Evolutionary conservation across 2,329 filamentous ascomycete genomes (phyloP), one percentile per base, ranked within the genome.

Genomic region (Aaosphaeria arxii): DNA sequence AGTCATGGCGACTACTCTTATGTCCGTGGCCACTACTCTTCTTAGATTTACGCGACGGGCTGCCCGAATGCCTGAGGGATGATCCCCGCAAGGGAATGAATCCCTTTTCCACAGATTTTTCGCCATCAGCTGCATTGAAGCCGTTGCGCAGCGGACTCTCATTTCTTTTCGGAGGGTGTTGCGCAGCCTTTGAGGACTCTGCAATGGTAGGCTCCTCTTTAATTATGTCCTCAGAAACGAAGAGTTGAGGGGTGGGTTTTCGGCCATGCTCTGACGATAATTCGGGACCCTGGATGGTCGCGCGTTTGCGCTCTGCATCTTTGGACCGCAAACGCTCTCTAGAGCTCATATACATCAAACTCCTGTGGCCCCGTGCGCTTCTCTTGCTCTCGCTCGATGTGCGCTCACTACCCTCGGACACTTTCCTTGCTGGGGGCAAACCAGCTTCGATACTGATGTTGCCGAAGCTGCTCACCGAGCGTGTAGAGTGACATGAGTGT

Each of bases 311-410:
- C 53, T 87, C 84, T 4, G 71, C 71, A 53, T 87, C 84, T 54
- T 78, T 83, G 44, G 84, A 82, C 41, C 80, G 77, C 41, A 89
- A 71, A 30, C 78, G 77, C 65, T 89, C 86, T 62, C 81, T 85
- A 41, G 86, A 89, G 71, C 79, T 84, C 84, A 87, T 88, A 61
- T 88, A 88, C 79, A 85, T 84, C 60, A 88, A 70, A 3, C 84
- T 80, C 62, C 79, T 82, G 52, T 79, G 62, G 43, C 58, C 62
- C 45, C 59, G 68, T 31, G 53, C 50, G 50, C 68, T 70, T 43
- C 64, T 50, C 54, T 67, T 66, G 55, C 64, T 70, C 46, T 69
- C 66, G 7, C 51, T 52, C 4, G 69, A 71, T 11, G 64, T 65
- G 31, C 67, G 50, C 46, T 43, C 57, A 50, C 68, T 72, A 42